phyloP scores from a whole-genome alignment of 495 filamentous ascomycete species.

The Neurospora pannonica region DNA sequence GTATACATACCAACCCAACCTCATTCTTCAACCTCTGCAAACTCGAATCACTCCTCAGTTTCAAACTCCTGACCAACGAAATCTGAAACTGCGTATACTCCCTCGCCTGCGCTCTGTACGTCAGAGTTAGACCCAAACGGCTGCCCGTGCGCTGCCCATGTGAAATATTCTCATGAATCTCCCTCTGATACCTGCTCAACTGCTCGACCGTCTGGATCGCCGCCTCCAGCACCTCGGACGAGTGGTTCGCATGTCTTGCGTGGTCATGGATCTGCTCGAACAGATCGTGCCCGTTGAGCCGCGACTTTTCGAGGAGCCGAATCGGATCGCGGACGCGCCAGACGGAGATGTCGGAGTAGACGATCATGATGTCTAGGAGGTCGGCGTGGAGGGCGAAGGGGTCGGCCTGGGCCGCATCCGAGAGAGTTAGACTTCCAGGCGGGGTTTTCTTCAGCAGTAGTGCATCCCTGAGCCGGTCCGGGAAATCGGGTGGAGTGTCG shows the following conservation, averaged over 20 bases:
- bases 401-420: not conserved
- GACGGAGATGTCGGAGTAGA: conserved; percentile 12
- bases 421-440: conserved; percentile 6
- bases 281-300: not conserved
- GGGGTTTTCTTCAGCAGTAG: too few species aligned
- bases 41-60: conserved; percentile 14
- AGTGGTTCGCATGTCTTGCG: conserved; percentile 13
- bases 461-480: not conserved
- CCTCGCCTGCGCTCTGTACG: conserved; percentile 10
- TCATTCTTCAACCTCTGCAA: conserved; percentile 11
- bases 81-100: conserved; percentile 15
- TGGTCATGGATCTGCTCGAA: conserved; percentile 15
- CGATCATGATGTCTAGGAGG: conserved; percentile 11
- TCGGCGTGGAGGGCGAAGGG: conserved; percentile 14
- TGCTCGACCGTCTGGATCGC: conserved; percentile 8
- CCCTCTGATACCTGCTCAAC: conserved; percentile 1
- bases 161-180: not conserved
- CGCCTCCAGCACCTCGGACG: conserved; percentile 12
- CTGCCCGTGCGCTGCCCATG: not conserved
- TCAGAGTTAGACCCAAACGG: not conserved
- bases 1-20: conserved; percentile 8
- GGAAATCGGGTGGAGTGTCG: conserved; percentile 9
- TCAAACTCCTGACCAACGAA: conserved; percentile 9
- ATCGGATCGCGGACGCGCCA: conserved; percentile 17
- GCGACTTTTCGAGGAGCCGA: conserved; percentile 11